Percentiles rank a stretch among this genome's conserved stretches.
These are phyloP conservation scores for Globisporangium megalacanthum DNA, from an alignment of 352 stramenopile species.

Conservation along the genomic window DNA sequence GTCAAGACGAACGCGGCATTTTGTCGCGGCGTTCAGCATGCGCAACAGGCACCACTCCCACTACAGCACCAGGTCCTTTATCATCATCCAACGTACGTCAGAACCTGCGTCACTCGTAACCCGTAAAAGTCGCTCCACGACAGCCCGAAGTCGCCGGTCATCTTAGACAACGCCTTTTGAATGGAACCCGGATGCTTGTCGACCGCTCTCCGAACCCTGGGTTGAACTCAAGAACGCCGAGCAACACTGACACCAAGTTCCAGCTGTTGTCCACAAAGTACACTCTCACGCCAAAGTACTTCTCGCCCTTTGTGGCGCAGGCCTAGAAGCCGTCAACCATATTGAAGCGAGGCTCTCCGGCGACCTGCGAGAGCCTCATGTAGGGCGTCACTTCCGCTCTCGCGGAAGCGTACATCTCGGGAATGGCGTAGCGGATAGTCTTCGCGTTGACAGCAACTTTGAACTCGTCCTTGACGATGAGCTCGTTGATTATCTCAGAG, in stretches of 20 bases:
- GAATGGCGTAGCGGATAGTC: background rate
- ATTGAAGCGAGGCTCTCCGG: background rate
- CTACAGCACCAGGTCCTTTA: background rate
- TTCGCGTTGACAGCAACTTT: background rate
- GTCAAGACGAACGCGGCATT: background rate
- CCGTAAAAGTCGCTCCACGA: slow-evolving; percentile 1
- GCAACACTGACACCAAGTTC: background rate
- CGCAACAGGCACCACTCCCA: background rate
- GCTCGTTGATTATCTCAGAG: background rate
- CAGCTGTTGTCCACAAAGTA: background rate
- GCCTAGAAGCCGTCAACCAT: slow-evolving; percentile 1
- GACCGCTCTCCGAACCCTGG: background rate
- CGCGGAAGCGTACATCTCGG: background rate
- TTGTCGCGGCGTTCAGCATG: background rate
- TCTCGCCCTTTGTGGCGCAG: background rate
- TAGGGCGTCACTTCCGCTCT: background rate
- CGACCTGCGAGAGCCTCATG: background rate
- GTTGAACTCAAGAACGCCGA: background rate
- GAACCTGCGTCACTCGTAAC: background rate
- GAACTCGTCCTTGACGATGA: slow-evolving; percentile 3
- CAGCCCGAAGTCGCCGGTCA: background rate
- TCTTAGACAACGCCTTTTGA: background rate
- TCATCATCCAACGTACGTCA: slow-evolving; percentile 1
- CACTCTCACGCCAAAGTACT: slow-evolving; percentile 1
- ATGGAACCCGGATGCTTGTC: background rate